Base-by-base conservation (phyloP, 2,329 filamentous ascomycete species). In the Fusarium sp. region DNA sequence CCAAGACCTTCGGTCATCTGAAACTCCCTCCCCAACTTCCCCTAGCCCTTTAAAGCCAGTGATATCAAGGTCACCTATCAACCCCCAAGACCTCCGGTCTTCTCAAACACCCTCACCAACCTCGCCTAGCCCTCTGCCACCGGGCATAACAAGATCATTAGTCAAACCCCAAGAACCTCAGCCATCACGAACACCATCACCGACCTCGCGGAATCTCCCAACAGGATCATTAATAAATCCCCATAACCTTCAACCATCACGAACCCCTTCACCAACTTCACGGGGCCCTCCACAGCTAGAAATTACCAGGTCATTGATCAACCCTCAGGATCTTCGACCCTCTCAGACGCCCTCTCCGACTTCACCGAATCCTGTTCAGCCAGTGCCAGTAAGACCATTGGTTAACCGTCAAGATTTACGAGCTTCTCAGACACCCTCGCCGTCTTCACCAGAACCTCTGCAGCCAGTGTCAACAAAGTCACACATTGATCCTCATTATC, bases 391-490 rank as follows among this genome's bases (percentile, higher is more conserved):
- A 9, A 65, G 50, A 14, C 40, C 63, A 20, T 40, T 63, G 29
- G 60, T 68, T 18, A 65, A 65, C 22, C 71, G 67, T 8, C 59
- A 68, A 33, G 63, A 57, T 13, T 64, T 65, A 29, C 25, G 71
- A n/a, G 68, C 71, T 10, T 57, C 65, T 33, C 45, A 45, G 52
- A 54, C 60, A 14, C 38, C 58, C 6, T 63, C 60, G n/a, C 60
- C 47, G 18, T 57, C 54, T n/a, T 64, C 61, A 18, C 47, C 27
- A 31, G 38, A 56, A 13, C 47, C 50, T 52, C 31, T 25, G 4
- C 60, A 40, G 25, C 22, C 10, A 16, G 22, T 31, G 7, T 40
- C 27, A 33, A n/a, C 27, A 60, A 29, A n/a, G 29, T 6, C 59
- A 36, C 3, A n/a, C 22, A 31, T 33, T 14, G 36, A 25, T 18